phyloP scores from a whole-genome alignment of 352 stramenopile genomes.

The Pythium insidiosum region DNA sequence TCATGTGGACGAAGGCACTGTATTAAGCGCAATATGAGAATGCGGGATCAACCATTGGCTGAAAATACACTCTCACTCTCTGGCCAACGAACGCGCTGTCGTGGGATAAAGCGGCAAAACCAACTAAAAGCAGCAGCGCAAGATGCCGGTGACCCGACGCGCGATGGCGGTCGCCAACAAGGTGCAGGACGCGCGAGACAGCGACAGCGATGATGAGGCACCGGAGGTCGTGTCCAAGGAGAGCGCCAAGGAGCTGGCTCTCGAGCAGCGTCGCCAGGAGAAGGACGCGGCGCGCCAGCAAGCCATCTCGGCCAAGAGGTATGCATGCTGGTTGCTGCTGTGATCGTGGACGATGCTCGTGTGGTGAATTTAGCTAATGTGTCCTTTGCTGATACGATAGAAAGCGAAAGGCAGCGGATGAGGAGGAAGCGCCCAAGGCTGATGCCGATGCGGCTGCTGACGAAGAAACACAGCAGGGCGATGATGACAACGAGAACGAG shows the following conservation, averaged over 20 bases:
- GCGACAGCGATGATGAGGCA: conserved; percentile 63
- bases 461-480: background rate
- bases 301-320: conserved; percentile 20
- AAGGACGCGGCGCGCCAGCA: conserved; percentile 16
- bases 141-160: conserved; percentile 16
- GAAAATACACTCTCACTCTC: too few species aligned
- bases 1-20: too few species aligned
- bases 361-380: too few species aligned
- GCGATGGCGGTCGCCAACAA: conserved; percentile 13
- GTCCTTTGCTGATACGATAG: too few species aligned
- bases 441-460: background rate
- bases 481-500: conserved; percentile 8
- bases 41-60: conserved; percentile 15
- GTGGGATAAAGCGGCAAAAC: too few species aligned
- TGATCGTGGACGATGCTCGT: background rate
- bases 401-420: too few species aligned
- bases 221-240: conserved; percentile 73
- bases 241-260: conserved; percentile 45
- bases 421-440: conserved; percentile 5
- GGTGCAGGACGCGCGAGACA: conserved; percentile 9
- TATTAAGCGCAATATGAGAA: conserved; percentile 17
- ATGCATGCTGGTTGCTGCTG: conserved; percentile 17
- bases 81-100: too few species aligned
- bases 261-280: conserved; percentile 40
- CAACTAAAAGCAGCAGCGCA: too few species aligned